Conservation (phyloP, 2,329 filamentous ascomycete species). For the Blastomyces percursus region DNA sequence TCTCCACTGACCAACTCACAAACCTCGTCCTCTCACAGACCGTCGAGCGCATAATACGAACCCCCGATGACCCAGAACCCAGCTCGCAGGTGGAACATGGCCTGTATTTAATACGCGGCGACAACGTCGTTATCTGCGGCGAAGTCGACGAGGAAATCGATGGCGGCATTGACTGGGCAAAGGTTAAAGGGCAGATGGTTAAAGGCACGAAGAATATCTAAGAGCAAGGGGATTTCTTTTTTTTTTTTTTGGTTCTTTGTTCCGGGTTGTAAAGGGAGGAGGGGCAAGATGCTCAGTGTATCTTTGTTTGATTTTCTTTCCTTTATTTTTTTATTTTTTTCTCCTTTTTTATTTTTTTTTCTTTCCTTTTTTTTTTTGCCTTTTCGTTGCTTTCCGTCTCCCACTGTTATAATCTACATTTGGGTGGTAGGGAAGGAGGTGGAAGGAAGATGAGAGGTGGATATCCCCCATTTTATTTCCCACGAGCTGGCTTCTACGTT, state of each 20-base stretch:
- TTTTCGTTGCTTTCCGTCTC: background rate
- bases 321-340: background rate
- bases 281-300: background rate
- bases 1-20: slow-evolving; percentile 81
- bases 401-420: background rate
- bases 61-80: slow-evolving; percentile 68
- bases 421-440: background rate
- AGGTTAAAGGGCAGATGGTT: slow-evolving; percentile 76
- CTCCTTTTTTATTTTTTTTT: no score
- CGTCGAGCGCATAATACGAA: slow-evolving; percentile 80
- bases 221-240: slow-evolving; percentile 13
- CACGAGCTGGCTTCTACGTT: background rate
- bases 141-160: slow-evolving; percentile 84
- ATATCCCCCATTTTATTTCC: background rate
- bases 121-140: slow-evolving; percentile 86
- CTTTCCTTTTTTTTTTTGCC: background rate
- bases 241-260: no score
- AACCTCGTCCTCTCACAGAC: slow-evolving; percentile 81
- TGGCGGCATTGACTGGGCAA: slow-evolving; percentile 79
- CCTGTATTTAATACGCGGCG: slow-evolving; percentile 82
- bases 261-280: background rate
- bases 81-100: slow-evolving; percentile 74
- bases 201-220: slow-evolving; percentile 70
- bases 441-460: background rate
- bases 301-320: background rate